Percentiles rank a stretch among this genome's conserved stretches.
Conservation (phyloP, 78 protist species). For the Acrasis kona region DNA sequence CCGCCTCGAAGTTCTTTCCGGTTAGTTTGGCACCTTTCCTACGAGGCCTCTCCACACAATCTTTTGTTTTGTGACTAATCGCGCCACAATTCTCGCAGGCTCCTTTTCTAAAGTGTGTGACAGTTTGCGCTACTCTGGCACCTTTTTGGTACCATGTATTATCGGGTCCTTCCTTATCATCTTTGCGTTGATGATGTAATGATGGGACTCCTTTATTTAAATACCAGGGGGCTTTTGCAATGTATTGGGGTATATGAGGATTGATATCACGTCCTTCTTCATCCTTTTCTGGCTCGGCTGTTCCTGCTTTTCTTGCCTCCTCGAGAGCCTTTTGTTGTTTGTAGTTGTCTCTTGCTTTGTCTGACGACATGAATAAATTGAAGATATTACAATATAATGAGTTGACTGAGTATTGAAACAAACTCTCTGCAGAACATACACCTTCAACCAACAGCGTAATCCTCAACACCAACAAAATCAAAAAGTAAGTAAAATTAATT, state of each 20-base stretch:
- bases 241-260: constrained; percentile 72
- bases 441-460: too few relatives aligned
- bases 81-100: constrained; percentile 98
- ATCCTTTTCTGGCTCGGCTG: too few relatives aligned
- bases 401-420: too few relatives aligned
- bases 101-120: constrained; percentile 83
- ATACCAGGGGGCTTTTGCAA: constrained; percentile 84
- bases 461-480: too few relatives aligned
- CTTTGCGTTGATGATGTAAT: constrained; percentile 72
- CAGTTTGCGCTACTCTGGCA: constrained; percentile 31
- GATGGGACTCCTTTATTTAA: constrained; percentile 20
- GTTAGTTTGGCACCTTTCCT: constrained; percentile 72
- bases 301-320: too few relatives aligned
- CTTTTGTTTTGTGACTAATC: constrained; percentile 79
- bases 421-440: too few relatives aligned
- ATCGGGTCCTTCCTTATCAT: not conserved
- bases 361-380: too few relatives aligned
- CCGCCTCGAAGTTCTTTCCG: constrained; percentile 47
- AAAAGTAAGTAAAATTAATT: too few relatives aligned
- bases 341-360: too few relatives aligned
- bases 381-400: too few relatives aligned
- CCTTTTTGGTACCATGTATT: constrained; percentile 26
- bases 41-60: constrained; percentile 80
- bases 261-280: too few relatives aligned
- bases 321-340: too few relatives aligned